phyloP scores from a whole-genome alignment of 768 basidiomycete genomes.

The Dictyophora rubrovolvata region DNA sequence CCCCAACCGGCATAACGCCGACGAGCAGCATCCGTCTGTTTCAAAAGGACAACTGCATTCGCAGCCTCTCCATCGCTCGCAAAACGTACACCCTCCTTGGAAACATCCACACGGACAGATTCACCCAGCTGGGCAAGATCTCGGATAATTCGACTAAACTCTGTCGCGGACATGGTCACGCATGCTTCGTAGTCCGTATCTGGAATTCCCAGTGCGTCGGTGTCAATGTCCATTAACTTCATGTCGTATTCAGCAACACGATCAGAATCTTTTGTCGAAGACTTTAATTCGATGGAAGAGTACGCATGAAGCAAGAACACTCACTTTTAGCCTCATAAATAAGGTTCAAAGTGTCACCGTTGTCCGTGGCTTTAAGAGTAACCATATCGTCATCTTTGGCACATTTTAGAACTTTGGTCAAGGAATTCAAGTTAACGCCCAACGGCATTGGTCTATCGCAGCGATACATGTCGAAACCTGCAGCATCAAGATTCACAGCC shows the following conservation, averaged over 20 bases:
- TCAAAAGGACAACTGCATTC: conserved; percentile 76
- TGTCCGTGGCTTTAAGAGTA: conserved; percentile 84
- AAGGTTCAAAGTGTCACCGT: conserved; percentile 79
- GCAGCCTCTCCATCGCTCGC: conserved; percentile 90
- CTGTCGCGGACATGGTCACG: conserved; percentile 73
- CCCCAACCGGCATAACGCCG: conserved; percentile 32
- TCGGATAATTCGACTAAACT: conserved; percentile 88
- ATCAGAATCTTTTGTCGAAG: conserved; percentile 54
- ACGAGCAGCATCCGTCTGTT: conserved; percentile 52
- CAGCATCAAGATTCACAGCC: conserved; percentile 65
- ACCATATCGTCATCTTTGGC: conserved; percentile 93
- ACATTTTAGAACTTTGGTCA: conserved; percentile 94
- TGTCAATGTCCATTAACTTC: conserved; percentile 99
- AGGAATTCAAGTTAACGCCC: conserved; percentile 74
- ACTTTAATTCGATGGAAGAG: neutral
- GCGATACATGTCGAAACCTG: conserved; percentile 79
- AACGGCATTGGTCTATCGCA: conserved; percentile 94
- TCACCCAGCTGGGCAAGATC: conserved; percentile 89
- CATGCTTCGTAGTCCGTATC: conserved; percentile 96
- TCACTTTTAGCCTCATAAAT: conserved; percentile 84
- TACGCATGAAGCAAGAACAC: conserved; percentile 20
- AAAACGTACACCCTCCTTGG: conserved; percentile 92
- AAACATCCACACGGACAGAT: conserved; percentile 89
- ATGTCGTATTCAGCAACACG: conserved; percentile 97
- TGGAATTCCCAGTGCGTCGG: conserved; percentile 89